Conservation (phyloP, 331 rosid species). For the Acacia pycnantha region DNA sequence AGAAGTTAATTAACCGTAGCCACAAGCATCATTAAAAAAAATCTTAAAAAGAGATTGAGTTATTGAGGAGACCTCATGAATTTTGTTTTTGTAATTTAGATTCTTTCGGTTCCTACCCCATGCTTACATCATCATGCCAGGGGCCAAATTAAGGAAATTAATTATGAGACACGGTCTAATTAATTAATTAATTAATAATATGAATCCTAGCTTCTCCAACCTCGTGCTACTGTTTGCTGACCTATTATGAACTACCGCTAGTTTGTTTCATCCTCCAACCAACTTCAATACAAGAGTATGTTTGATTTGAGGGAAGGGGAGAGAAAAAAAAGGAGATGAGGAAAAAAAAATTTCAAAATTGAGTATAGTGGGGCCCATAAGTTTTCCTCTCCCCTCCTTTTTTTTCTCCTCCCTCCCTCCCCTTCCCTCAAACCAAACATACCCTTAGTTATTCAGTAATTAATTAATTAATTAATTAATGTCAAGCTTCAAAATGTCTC, state of each 20-base stretch:
- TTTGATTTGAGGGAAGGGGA: too few relatives aligned
- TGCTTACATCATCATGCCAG: conserved; percentile 6
- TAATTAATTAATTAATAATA: neutral
- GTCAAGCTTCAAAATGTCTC: neutral
- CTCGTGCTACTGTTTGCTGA: neutral
- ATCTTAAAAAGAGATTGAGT: neutral
- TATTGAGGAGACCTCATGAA: neutral
- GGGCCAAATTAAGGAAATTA: neutral
- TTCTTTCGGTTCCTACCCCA: neutral
- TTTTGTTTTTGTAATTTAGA: neutral
- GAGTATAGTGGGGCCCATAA: too few relatives aligned
- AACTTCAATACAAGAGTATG: neutral
- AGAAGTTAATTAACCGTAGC: neutral
- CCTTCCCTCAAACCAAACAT: too few relatives aligned
- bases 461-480: neutral
- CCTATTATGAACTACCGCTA: neutral
- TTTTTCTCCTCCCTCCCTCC: too few relatives aligned
- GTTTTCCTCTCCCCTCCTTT: too few relatives aligned
- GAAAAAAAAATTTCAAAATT: too few relatives aligned
- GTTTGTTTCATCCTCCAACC: neutral
- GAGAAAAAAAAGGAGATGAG: too few relatives aligned
- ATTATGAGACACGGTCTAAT: neutral
- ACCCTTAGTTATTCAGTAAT: neutral
- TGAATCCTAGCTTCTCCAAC: neutral
- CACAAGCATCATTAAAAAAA: neutral